Evolutionary conservation across 805 yeast species (phyloP), one percentile per base, ranked within the genome.

Genomic region (Zygoascus bituminiphila): DNA sequence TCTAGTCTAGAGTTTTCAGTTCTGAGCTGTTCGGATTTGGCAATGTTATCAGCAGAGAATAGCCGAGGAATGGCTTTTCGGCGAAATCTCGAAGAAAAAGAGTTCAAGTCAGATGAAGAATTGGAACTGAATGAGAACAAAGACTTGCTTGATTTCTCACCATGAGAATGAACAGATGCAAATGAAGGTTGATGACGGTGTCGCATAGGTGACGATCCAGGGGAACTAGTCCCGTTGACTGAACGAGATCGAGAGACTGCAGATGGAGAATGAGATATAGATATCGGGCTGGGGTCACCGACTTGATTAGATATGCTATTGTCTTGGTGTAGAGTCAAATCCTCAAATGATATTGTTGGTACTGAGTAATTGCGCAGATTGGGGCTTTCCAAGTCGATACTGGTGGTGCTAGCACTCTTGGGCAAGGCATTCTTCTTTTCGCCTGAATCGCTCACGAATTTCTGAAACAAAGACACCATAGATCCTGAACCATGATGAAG

Each of bases 11-110:
- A n/a, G n/a, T n/a, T n/a, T n/a, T n/a, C n/a, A n/a, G n/a, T n/a
- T n/a, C n/a, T n/a, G n/a, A n/a, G 33, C 33, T 12, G n/a, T 7
- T 12, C 33, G n/a, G 33, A 29, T 7, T 29, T 29, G 3, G 10
- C 33, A 4, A 29, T 4, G 39, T 5, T 17, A 15, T 47, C 51
- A 10, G 35, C 26, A 38, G 44, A 25, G 14, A 48, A 45, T 17
- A 49, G 39, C 37, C 20, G 40, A n/a, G 48, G 24, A 20, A 49
- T 44, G 7, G 49, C 39, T 25, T 35, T 49, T 22, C 31, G 19
- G 21, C 38, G 21, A 14, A 49, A 21, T 24, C 36, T 40, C n/a
- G 51, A 19, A 12, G 43, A 39, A n/a, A 44, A 44, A 19, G 45
- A 29, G 5, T 15, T 17, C 14, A 49, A 24, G 7, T 38, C 22